Evolutionary conservation across 257 asterid species (phyloP), one percentile per base, ranked within the genome.

Genomic region (Oldenlandia corymbosa): DNA sequence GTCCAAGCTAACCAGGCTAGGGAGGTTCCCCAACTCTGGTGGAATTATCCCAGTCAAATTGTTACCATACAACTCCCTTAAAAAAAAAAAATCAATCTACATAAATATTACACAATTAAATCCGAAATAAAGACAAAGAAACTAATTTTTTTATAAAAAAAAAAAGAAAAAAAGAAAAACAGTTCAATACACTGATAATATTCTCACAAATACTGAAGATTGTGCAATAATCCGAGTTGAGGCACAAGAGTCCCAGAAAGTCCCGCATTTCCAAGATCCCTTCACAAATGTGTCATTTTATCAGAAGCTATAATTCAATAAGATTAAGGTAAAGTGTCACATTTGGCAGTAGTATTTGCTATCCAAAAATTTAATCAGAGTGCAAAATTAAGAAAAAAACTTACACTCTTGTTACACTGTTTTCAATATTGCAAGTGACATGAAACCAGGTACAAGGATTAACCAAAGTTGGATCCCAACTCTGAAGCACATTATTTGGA

Each of bases 381-480:
- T 34, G 9, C 9, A 34, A 34, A 34, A 47, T 18, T 2, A 53
- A 9, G 8, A 27, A 1, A 9, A 9, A 16, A 28, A 30, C 75
- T 59, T 75, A 79, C 90, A 81, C 55, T 77, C 84, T 75, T 43
- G 31, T 16, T 17, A 84, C 84, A 14, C 75, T 64, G 66, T 75
- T 73, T 0, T 77, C 56, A 4, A 0, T 0, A 53, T 79, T 75
- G 73, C 90, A 81, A 0, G 84, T 71, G 43, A 84, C 65, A 62
- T 81, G 84, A 16, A 75, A 71, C 85, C 85, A 84, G 47, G 81
- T 79, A 50, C 87, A 81, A 2, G 90, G 90, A 67, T 75, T 77
- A 8, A 61, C 48, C 2, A 79, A 70, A 0, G 82, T 84, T 11
- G 87, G 75, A 73, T 84, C 84, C 90, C 87, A 84, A 68, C 82